Evolutionary conservation across 2,329 filamentous ascomycete species (phyloP).

Genomic region (Bisporella sp.): DNA sequence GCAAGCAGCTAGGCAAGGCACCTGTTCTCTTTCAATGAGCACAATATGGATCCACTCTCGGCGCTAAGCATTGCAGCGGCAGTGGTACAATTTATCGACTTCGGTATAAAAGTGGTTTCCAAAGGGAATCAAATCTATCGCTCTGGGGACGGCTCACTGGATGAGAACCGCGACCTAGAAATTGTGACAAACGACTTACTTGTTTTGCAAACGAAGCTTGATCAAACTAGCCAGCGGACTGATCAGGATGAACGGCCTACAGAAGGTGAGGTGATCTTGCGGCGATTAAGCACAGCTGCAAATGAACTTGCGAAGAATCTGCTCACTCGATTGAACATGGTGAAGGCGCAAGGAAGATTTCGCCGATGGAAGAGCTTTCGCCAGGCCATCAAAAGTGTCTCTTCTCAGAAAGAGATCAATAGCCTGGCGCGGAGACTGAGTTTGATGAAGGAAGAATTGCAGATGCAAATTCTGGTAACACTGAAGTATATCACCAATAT

Average conservation of each 20-base stretch:
- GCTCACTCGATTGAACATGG: not conserved
- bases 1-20: too few species aligned
- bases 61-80: conserved; percentile 1
- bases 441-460: conserved; percentile 1
- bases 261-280: not conserved
- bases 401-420: conserved; percentile 9
- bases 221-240: not conserved
- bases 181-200: not conserved
- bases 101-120: conserved; percentile 3
- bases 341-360: conserved; percentile 3
- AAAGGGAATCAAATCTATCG: conserved; percentile 1
- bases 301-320: conserved; percentile 2
- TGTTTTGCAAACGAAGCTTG: not conserved
- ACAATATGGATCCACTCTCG: not conserved
- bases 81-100: conserved; percentile 3
- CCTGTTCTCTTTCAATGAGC: too few species aligned
- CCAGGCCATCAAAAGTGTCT: conserved; percentile 14
- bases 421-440: conserved; percentile 3
- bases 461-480: not conserved
- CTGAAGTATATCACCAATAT: not conserved
- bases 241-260: too few species aligned
- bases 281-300: not conserved
- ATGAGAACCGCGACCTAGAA: not conserved
- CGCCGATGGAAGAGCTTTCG: conserved; percentile 16
- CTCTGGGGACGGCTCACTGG: not conserved